Base-by-base conservation (phyloP, 1,284 basidiomycete species). In the Melampsora americana region DNA sequence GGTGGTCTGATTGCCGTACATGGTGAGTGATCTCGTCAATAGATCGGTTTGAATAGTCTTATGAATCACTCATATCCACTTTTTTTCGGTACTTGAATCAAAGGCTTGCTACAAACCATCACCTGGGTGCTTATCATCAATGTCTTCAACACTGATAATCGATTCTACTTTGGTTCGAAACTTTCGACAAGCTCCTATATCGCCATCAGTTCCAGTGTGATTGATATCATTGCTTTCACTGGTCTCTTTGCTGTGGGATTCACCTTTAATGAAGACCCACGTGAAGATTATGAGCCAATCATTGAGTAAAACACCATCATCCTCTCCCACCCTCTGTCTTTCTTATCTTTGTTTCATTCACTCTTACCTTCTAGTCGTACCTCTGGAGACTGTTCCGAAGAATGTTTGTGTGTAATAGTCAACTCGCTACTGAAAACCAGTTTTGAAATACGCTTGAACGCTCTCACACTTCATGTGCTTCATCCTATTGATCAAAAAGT, bases 121-220 rank as follows among this genome's bases (percentile, higher is more conserved):
- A 39, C 61, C 9, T 72, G 60, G 61, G 50, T 66, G 32, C 48
- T 72, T 20, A 65, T 72, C 20, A 7, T 72, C 48, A 30, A 64
- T 4, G 70, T 72, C 1, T 72, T 72, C 39, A 56, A 72, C 44
- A n/a, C 50, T n/a, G 62, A 72, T 50, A 59, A 50, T 28, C 39
- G 69, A 16, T 72, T 72, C 32, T 72, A 72, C 39, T 56, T 64
- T 46, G 70, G 61, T 14, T 72, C 61, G 1, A n/a, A 62, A 6
- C 32, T 72, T 0, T 72, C 69, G 26, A 30, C 44, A 9, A 35
- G 26, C n/a, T 50, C 44, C 12, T 72, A 72, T 16, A 35, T 72
- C 28, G 26, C 60, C 18, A 72, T 72, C 32, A 14, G 14, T 35
- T 35, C 69, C 5, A 50, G 14, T 16, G 30, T 48, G 7, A 20